These are phyloP conservation scores for Ceriops decandra DNA, from an alignment of 345 rosid genomes.

Conservation along the genomic window DNA sequence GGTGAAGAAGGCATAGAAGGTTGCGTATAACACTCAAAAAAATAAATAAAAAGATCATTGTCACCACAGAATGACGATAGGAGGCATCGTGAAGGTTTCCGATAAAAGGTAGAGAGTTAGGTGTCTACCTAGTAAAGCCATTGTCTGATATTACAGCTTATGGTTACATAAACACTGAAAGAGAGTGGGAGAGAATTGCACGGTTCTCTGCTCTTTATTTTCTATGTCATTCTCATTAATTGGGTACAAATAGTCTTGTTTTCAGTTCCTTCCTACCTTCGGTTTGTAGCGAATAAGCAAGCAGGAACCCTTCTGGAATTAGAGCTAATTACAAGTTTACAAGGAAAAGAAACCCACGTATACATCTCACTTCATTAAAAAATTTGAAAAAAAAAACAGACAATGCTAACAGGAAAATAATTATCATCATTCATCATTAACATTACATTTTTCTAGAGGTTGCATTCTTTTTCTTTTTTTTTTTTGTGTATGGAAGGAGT, in stretches of 20 bases:
- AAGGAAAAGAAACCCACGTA: too few relatives aligned
- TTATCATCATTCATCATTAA: too few relatives aligned
- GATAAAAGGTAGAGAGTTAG: slow-evolving; percentile 46
- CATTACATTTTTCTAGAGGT: too few relatives aligned
- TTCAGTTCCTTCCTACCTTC: slow-evolving; percentile 25
- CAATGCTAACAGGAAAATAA: too few relatives aligned
- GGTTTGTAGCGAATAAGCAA: slow-evolving; percentile 26
- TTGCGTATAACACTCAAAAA: not conserved
- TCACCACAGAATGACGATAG: slow-evolving; percentile 35
- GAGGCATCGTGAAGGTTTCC: slow-evolving; percentile 32
- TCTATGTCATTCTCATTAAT: slow-evolving; percentile 1
- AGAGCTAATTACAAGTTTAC: too few relatives aligned
- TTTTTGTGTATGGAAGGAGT: too few relatives aligned
- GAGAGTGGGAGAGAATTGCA: slow-evolving; percentile 18
- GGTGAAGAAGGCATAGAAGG: slow-evolving; percentile 14
- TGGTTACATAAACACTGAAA: slow-evolving; percentile 6
- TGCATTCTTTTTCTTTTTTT: too few relatives aligned
- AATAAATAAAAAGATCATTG: not conserved
- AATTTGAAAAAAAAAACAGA: too few relatives aligned
- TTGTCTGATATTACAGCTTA: slow-evolving; percentile 44
- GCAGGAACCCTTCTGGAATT: not conserved
- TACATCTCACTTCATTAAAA: too few relatives aligned
- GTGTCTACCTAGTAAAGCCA: slow-evolving; percentile 47
- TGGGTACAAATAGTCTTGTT: slow-evolving; percentile 20
- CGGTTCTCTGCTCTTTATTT: slow-evolving; percentile 21